These are phyloP conservation scores for Pseudocercospora pini-densiflorae DNA, from an alignment of 2,329 filamentous ascomycete genomes.

Conservation along the genomic window DNA sequence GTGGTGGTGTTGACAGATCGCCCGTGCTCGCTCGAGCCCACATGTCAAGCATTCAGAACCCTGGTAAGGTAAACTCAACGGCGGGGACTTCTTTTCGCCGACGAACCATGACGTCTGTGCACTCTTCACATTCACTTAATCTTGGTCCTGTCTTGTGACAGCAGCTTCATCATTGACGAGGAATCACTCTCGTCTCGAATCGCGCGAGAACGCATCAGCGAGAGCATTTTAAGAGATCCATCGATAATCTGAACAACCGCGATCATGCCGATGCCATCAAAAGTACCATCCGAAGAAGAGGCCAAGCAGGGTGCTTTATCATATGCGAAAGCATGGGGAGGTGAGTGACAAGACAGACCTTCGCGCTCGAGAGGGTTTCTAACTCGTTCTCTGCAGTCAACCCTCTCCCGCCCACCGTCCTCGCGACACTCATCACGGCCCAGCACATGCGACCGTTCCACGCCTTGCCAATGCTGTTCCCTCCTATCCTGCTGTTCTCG, in stretches of 20 bases:
- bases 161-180: neutral
- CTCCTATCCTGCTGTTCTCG: conserved; percentile 67
- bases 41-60: neutral
- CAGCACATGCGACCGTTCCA: conserved; percentile 71
- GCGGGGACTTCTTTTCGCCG: neutral
- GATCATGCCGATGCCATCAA: conserved; percentile 47
- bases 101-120: conserved; percentile 17
- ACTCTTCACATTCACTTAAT: conserved; percentile 19
- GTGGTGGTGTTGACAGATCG: conserved; percentile 26
- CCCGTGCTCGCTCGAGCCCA: conserved; percentile 1
- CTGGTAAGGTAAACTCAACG: conserved; percentile 1
- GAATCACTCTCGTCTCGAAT: neutral
- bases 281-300: conserved; percentile 41
- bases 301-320: conserved; percentile 49
- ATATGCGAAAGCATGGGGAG: conserved; percentile 57
- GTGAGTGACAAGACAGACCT: conserved; percentile 45
- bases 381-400: conserved; percentile 60
- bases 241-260: conserved; percentile 9
- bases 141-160: conserved; percentile 12
- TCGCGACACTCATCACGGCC: conserved; percentile 68
- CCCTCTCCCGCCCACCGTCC: conserved; percentile 65
- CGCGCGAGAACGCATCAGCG: neutral
- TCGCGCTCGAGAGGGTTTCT: too few species aligned
- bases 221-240: neutral
- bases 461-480: conserved; percentile 68